Conservation (phyloP, 176 grass and related monocot genomes). For the Bonia amplexicaulis region DNA sequence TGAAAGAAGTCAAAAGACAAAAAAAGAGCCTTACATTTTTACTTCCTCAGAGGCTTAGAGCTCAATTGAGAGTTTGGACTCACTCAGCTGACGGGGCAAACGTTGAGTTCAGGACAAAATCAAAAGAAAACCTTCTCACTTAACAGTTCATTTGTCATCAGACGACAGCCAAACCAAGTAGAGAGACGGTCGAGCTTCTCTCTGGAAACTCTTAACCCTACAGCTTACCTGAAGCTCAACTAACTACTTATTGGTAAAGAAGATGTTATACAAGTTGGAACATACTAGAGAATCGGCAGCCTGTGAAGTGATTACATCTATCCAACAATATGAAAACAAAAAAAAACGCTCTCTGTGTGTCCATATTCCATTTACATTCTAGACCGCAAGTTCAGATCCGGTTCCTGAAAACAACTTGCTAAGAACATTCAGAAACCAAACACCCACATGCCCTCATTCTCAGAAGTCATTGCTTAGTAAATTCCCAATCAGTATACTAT, state of each 20-base stretch:
- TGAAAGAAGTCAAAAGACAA: background rate
- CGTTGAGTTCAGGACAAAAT: background rate
- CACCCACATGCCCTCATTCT: background rate
- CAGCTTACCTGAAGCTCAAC: background rate
- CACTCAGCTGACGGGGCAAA: background rate
- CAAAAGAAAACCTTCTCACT: background rate
- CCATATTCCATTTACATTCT: background rate
- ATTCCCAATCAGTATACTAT: background rate
- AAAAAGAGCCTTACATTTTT: background rate
- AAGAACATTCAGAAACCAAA: background rate
- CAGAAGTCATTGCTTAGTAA: constrained; percentile 5
- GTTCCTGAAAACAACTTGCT: background rate
- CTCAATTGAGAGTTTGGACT: background rate
- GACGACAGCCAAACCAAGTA: background rate
- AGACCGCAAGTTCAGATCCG: background rate
- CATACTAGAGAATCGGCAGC: background rate
- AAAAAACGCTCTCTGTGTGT: background rate
- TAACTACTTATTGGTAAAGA: background rate
- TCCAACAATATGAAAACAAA: background rate
- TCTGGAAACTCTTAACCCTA: background rate
- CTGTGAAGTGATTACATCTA: background rate
- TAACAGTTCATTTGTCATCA: background rate
- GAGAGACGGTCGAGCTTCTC: background rate
- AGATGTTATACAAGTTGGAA: background rate
- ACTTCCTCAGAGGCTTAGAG: background rate